Evolutionary conservation across 495 filamentous ascomycete genomes (phyloP), one percentile per base, ranked within the genome.

Genomic region (Articulospora tetracladia): DNA sequence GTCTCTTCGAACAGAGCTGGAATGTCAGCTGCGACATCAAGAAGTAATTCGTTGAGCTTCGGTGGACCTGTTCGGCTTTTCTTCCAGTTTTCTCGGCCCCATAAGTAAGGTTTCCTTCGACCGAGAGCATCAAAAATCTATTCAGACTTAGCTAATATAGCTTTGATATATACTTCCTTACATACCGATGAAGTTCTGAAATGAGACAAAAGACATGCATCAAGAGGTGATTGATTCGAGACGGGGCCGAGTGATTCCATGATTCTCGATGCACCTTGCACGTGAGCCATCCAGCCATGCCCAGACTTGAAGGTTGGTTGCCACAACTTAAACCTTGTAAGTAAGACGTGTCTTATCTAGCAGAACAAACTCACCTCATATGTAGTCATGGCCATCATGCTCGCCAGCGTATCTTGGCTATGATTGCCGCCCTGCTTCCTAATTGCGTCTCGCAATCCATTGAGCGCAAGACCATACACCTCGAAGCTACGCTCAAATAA

Each of bases 231-330:
- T 44, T 56, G 2, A 20, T 10, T 22, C 3, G 20, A 22, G 3
- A 56, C 34, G 12, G 28, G 34, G 4, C 53, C 53, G 23, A 28
- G 30, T 22, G 30, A 28, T 44, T 44, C 15, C 30, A 56, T 44
- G 6, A 56, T 56, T 19, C 24, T 39, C 19, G 30, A 39, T 1
- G 53, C 53, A 20, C 53, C 53, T 26, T 44, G 30, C 2, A 56
- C 53, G 23, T 56, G 53, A 23, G 32, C 53, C 53, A 56, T 56
- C 53, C 53, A 56, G 19, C 53, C 53, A 44, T 56, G 53, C 3
- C 53, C 53, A 6, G 53, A 10, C 20, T 56, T 39, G 20, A 56
- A 56, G 20, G 53, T 56, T 1, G 53, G 53, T 44, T 56, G 53
- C 53, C 53, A 56, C 6, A 56, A 22, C 53, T 56, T 23, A 12